Conservation (phyloP, 2,329 filamentous ascomycete genomes). For the Truncatella angustata region DNA sequence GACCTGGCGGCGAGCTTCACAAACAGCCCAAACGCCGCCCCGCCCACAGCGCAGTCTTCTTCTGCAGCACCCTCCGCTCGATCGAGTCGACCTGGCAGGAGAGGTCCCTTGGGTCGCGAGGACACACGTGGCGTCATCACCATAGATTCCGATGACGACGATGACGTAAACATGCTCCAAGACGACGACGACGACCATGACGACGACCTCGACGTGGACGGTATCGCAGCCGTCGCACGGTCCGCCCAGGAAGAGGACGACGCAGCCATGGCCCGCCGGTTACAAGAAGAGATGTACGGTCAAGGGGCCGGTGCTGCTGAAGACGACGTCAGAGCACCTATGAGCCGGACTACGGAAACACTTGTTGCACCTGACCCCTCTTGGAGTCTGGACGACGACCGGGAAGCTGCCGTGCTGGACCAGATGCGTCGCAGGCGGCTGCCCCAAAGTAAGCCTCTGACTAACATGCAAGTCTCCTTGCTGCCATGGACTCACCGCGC, state of each 20-base stretch:
- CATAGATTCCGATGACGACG: constrained; percentile 75
- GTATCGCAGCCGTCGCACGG: constrained; percentile 40
- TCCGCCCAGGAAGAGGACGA: constrained; percentile 76
- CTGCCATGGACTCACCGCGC: constrained; percentile 9
- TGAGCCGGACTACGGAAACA: constrained; percentile 87
- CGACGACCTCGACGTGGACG: constrained; percentile 38
- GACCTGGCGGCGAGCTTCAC: constrained; percentile 58
- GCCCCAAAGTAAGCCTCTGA: constrained; percentile 22
- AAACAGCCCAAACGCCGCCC: constrained; percentile 29
- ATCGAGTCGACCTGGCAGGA: constrained; percentile 14
- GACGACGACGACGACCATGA: constrained; percentile 36
- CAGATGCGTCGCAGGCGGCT: constrained; percentile 55
- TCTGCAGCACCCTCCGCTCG: constrained; percentile 15
- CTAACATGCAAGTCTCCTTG: neutral
- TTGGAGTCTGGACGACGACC: constrained; percentile 49
- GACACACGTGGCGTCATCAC: constrained; percentile 64
- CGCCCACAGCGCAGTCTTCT: constrained; percentile 29
- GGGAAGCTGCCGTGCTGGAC: constrained; percentile 62
- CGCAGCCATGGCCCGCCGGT: constrained; percentile 83
- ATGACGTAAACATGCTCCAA: constrained; percentile 42
- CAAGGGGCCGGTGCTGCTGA: constrained; percentile 37
- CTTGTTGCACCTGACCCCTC: constrained; percentile 69
- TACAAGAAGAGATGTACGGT: constrained; percentile 87
- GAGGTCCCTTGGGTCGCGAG: constrained; percentile 38
- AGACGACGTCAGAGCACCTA: constrained; percentile 74